Conservation (phyloP, 139 green algal genomes). For the Chlorella sp. region DNA sequence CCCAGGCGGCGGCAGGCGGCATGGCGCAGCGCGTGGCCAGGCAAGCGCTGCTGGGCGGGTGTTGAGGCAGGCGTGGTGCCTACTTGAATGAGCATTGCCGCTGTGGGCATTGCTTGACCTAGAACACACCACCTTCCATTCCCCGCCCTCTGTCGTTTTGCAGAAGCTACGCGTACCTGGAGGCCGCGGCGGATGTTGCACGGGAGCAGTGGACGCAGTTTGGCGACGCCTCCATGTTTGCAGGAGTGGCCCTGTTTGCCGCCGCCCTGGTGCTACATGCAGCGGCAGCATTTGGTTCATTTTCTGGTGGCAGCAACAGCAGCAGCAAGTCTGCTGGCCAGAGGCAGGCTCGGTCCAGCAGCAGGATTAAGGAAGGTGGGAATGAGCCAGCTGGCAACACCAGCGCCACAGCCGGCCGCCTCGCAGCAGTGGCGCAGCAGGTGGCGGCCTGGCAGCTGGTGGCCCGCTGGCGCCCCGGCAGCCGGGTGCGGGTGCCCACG, state of each 20-base stretch:
- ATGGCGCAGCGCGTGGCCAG: neutral
- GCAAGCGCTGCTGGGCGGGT: neutral
- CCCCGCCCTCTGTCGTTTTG: neutral
- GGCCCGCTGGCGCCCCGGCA: neutral
- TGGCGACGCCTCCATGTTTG: conserved; percentile 54
- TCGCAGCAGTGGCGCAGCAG: neutral
- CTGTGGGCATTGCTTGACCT: no score
- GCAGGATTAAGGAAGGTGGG: neutral
- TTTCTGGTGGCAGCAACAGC: neutral
- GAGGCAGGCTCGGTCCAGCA: no score
- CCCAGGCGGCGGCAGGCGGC: neutral
- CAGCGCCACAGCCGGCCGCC: neutral
- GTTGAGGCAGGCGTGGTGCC: neutral
- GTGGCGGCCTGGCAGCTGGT: neutral
- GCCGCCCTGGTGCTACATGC: conserved; percentile 50
- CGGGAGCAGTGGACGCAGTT: conserved; percentile 84
- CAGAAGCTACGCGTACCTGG: conserved; percentile 54
- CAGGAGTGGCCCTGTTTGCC: conserved; percentile 61
- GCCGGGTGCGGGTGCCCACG: neutral
- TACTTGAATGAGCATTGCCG: no score
- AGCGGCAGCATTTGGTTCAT: neutral
- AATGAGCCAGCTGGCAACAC: neutral
- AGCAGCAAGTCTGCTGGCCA: no score
- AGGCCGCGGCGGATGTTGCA: conserved; percentile 62
- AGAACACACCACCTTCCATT: no score